These are phyloP conservation scores for Neophaeococcomyces aloes DNA, from an alignment of 2,329 filamentous ascomycete genomes.

Conservation along the genomic window DNA sequence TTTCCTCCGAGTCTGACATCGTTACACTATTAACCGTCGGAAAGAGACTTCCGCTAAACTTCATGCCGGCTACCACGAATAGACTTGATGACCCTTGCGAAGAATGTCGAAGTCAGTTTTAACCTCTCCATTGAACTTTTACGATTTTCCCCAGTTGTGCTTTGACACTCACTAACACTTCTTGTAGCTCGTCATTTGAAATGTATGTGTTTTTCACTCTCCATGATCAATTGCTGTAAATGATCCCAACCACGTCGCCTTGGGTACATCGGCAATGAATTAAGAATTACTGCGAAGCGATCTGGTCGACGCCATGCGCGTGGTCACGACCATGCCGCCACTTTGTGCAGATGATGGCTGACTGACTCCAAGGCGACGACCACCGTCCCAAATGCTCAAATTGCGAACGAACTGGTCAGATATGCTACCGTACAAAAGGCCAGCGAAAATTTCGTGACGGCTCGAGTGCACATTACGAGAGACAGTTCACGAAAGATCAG, in stretches of 20 bases:
- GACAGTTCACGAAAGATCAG: slow-evolving; percentile 20
- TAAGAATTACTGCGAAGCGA: neutral
- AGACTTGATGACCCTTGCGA: slow-evolving; percentile 22
- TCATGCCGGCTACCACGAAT: slow-evolving; percentile 17
- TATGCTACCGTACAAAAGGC: slow-evolving; percentile 17
- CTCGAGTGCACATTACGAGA: slow-evolving; percentile 21
- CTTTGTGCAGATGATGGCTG: slow-evolving; percentile 8
- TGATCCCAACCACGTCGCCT: neutral
- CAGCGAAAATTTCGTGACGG: slow-evolving; percentile 21
- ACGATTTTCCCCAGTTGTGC: neutral
- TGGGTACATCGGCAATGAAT: neutral
- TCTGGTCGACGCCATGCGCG: neutral
- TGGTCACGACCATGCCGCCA: neutral
- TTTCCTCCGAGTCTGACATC: too few relatives aligned
- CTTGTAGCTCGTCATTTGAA: slow-evolving; percentile 21
- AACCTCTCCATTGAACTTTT: neutral
- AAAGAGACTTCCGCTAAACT: neutral
- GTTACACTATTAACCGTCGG: neutral
- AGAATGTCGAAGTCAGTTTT: slow-evolving; percentile 21
- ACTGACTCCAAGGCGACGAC: slow-evolving; percentile 19
- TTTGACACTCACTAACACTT: slow-evolving; percentile 10
- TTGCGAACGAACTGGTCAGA: slow-evolving; percentile 18
- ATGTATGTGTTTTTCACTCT: slow-evolving; percentile 14
- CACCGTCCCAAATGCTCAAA: slow-evolving; percentile 19
- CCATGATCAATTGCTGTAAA: neutral